Evolutionary conservation across 805 yeast species (phyloP), one percentile per base, ranked within the genome.

Genomic region (Kodamaea lidongshanica): DNA sequence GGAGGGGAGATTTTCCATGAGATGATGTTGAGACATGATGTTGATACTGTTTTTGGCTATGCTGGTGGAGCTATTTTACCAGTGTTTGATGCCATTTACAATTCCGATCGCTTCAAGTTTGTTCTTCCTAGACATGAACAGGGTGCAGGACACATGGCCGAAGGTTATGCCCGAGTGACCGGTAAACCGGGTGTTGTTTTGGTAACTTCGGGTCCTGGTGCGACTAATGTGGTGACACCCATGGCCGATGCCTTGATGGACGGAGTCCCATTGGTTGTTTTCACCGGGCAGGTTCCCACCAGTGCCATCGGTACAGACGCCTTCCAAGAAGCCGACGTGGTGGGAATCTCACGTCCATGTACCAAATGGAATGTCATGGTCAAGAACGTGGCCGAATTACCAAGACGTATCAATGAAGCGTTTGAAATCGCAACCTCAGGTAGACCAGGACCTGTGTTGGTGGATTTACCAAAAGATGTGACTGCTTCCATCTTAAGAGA

Each of bases 111-210:
- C 50, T 89, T 92, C 70, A 76, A 79, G 45, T 92, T 92, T 54
- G 84, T 92, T 34, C 67, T 92, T 41, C 98, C 98, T 28, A 75
- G 94, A 50, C 97, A 92, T 58, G 98, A 92, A 61, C 98, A 92
- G 64, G 98, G 98, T 56, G 98, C 97, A 11, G 98, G 98, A 31
- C 98, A 92, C 62, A 92, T 92, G 97, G 98, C 98, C 34, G 96
- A 92, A 65, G 98, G 98, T 37, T 92, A 92, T 46, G 96, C 98
- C 34, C 73, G 94, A 45, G 98, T 95, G 23, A 63, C 77, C 12
- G 98, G 97, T 37, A 92, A 85, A 61, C 94, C 96, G 9, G 98
- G 98, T 65, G 94, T 92, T 42, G 97, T 92, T 28, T 67, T 92
- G 48, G 98, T 92, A 30, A 92, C 98, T n/a, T 86, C 96, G 1